Evolutionary conservation across 1,139 yeast species (phyloP).

Genomic region (Suhomyces atakaporum): DNA sequence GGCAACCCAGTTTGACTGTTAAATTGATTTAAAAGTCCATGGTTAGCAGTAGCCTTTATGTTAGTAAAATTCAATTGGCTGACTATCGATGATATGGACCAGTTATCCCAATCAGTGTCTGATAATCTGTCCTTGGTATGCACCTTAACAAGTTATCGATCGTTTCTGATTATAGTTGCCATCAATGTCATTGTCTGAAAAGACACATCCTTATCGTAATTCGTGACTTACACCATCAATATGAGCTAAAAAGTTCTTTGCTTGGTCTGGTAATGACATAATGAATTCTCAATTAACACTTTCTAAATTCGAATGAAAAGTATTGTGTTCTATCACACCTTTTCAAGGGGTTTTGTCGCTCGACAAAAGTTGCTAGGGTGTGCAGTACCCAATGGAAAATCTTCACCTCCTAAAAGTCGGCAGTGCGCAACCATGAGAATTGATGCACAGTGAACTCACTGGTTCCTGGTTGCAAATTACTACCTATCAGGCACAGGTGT

Average conservation of each 20-base stretch:
- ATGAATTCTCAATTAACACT: constrained; percentile 1
- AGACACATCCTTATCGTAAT: too few relatives aligned
- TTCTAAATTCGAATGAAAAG: background rate
- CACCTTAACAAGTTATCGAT: too few relatives aligned
- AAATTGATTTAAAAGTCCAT: constrained; percentile 51
- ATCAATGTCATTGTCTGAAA: too few relatives aligned
- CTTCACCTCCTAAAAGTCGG: background rate
- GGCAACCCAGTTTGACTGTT: constrained; percentile 76
- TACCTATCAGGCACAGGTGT: background rate
- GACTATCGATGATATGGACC: background rate
- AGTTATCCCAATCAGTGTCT: background rate
- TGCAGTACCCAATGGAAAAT: constrained; percentile 9
- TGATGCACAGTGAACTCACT: background rate
- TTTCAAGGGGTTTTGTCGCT: constrained; percentile 4
- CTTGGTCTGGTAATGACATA: constrained; percentile 33
- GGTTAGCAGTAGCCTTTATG: constrained; percentile 39
- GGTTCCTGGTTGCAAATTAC: constrained; percentile 1
- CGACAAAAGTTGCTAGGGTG: constrained; percentile 12
- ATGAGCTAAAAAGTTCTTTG: constrained; percentile 27
- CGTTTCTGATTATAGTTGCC: too few relatives aligned
- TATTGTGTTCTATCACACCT: background rate
- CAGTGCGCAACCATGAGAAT: constrained; percentile 1
- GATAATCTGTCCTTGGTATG: too few relatives aligned
- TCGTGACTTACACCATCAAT: constrained; percentile 32
- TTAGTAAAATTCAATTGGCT: constrained; percentile 4